These are phyloP conservation scores for Tubosaeta brunneosetosa DNA, from an alignment of 768 basidiomycete genomes.

Conservation along the genomic window DNA sequence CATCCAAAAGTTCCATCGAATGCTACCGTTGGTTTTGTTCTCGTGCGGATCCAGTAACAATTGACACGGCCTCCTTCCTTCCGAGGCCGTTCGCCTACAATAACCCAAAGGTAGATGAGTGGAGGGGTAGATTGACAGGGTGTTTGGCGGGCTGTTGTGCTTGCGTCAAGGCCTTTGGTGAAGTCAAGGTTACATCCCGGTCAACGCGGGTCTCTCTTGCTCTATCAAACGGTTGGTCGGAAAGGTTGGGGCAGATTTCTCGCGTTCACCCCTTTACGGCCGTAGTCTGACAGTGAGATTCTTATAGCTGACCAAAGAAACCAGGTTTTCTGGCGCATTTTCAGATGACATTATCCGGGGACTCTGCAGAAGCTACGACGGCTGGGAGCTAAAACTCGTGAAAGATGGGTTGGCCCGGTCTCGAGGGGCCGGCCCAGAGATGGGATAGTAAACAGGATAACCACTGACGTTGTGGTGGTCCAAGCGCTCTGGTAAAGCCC, in stretches of 20 bases:
- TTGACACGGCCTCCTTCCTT: slow-evolving; percentile 73
- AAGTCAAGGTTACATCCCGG: slow-evolving; percentile 58
- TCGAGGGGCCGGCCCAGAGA: too few species aligned
- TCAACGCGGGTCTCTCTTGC: slow-evolving; percentile 56
- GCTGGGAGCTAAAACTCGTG: slow-evolving; percentile 59
- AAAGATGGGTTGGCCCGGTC: slow-evolving; percentile 47
- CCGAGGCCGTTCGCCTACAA: slow-evolving; percentile 79
- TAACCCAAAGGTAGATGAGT: slow-evolving; percentile 51
- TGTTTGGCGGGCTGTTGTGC: slow-evolving; percentile 61
- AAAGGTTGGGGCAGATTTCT: slow-evolving; percentile 6
- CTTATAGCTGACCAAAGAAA: slow-evolving; percentile 14
- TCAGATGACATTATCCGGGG: slow-evolving; percentile 40
- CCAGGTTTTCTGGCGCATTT: slow-evolving; percentile 75
- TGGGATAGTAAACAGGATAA: too few species aligned
- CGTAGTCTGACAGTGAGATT: slow-evolving; percentile 3
- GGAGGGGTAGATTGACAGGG: slow-evolving; percentile 54
- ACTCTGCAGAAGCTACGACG: slow-evolving; percentile 62
- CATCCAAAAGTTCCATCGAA: slow-evolving; percentile 34
- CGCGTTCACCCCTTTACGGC: slow-evolving; percentile 7
- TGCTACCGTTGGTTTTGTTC: slow-evolving; percentile 78
- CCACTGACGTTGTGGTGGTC: too few species aligned
- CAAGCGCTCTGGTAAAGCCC: slow-evolving; percentile 26
- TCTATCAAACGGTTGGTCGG: neutral
- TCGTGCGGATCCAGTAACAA: slow-evolving; percentile 49
- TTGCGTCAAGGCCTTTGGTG: slow-evolving; percentile 66